Evolutionary conservation across 495 filamentous ascomycete species (phyloP), one percentile per base, ranked within the genome.

Genomic region (Peziza echinospora): DNA sequence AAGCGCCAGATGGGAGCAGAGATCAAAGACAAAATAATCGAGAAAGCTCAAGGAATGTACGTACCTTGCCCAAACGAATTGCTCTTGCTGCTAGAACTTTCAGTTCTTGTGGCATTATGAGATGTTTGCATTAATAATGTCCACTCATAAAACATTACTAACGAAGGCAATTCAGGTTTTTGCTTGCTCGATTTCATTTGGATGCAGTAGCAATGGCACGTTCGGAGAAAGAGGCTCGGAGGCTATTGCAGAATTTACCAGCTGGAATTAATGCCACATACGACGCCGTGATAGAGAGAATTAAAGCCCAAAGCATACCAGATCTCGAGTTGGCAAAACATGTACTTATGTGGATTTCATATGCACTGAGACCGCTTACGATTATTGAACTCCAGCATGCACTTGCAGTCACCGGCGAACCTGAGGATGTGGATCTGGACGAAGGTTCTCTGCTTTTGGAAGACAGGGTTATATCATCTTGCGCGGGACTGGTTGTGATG

Each of bases 401-500:
- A 8, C n/a, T 34, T 8, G 26, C 26, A 8, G 8, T 34, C 8
- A n/a, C n/a, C n/a, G n/a, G n/a, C n/a, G n/a, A n/a, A n/a, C 26
- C 26, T 8, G 26, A n/a, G 8, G 26, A 34, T 34, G n/a, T 8
- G 26, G 26, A 34, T 8, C n/a, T 34, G 26, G 26, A 34, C 26
- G 8, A n/a, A n/a, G 26, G n/a, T 8, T 8, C 26, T 8, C 26
- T 34, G 26, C 8, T 34, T n/a, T 8, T 8, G 8, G 26, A 34
- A n/a, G n/a, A 8, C 8, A n/a, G n/a, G 8, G 8, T 34, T 34
- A 34, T 34, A 8, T 34, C 26, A 34, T 44, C 50, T 16, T 55
- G 53, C 25, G 44, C 45, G 5, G 50, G 51, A 0, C 45, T 53
- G 19, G 21, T 53, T 21, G 44, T 41, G 1, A 40, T 53, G 7